These are phyloP conservation scores for Eutrema heterophyllum DNA, from an alignment of 345 rosid genomes.

Conservation along the genomic window DNA sequence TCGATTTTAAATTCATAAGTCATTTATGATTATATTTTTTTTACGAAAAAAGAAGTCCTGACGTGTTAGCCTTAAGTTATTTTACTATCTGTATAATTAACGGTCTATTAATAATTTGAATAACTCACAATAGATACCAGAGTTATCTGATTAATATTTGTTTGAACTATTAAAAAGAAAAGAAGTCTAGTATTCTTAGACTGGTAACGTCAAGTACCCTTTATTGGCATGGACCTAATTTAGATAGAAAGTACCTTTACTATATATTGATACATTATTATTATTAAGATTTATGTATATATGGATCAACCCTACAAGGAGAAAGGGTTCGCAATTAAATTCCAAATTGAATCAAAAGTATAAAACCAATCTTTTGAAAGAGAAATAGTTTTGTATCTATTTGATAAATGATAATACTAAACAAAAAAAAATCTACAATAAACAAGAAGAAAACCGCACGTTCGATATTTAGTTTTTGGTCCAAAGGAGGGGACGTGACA, in stretches of 20 bases:
- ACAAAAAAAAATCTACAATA: neutral
- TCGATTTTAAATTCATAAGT: neutral
- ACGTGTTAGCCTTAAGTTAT: neutral
- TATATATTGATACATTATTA: constrained; percentile 4
- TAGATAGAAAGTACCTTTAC: constrained; percentile 14
- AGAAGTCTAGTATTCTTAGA: neutral
- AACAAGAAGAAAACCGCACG: constrained; percentile 10
- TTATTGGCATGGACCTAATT: constrained; percentile 23
- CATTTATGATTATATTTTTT: neutral
- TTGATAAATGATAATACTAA: neutral
- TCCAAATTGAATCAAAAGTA: neutral
- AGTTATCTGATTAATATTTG: neutral
- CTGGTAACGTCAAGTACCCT: constrained; percentile 5
- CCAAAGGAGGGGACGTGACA: constrained; percentile 21
- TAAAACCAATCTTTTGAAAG: neutral
- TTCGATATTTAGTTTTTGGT: neutral
- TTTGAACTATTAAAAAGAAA: neutral
- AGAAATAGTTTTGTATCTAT: neutral
- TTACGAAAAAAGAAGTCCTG: neutral
- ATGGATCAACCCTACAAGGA: constrained; percentile 2
- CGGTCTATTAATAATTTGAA: neutral
- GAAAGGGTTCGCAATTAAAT: constrained; percentile 3
- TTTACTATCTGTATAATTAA: neutral
- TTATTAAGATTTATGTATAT: neutral
- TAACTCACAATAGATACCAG: neutral